Conservation (phyloP, 2,329 filamentous ascomycete genomes). For the Cercospora sesami region DNA sequence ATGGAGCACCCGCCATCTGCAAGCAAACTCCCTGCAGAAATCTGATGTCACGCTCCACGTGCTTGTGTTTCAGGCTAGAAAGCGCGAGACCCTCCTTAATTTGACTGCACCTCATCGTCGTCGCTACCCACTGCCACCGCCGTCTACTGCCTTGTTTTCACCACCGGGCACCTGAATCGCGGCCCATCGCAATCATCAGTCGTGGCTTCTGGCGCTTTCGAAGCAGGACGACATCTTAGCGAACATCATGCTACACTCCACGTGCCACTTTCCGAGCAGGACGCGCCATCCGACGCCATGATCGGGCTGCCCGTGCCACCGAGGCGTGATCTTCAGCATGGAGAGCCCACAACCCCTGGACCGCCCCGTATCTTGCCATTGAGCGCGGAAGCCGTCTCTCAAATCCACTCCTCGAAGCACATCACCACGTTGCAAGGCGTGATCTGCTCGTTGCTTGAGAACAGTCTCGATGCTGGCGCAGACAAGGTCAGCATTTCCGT, state of each 20-base stretch:
- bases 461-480: constrained; percentile 79
- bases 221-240: constrained; percentile 10
- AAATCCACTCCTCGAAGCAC: constrained; percentile 80
- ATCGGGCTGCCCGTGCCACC: not conserved
- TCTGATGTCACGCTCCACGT: constrained; percentile 1
- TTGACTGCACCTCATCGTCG: constrained; percentile 2
- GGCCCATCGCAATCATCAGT: not conserved
- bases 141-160: not conserved
- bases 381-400: constrained; percentile 45
- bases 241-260: constrained; percentile 18
- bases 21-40: not conserved
- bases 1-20: not conserved
- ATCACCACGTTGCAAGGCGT: constrained; percentile 74
- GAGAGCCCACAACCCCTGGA: constrained; percentile 6
- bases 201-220: constrained; percentile 18
- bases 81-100: not conserved
- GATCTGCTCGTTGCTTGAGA: constrained; percentile 71
- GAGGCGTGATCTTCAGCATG: constrained; percentile 1
- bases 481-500: constrained; percentile 67
- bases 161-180: not conserved
- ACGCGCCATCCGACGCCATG: constrained; percentile 20
- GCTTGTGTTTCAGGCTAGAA: constrained; percentile 5
- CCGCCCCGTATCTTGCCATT: constrained; percentile 31
- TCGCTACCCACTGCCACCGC: not conserved
- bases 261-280: constrained; percentile 13